Evolutionary conservation across 1,284 basidiomycete genomes (phyloP).

Genomic region (Sporisorium reilianum): DNA sequence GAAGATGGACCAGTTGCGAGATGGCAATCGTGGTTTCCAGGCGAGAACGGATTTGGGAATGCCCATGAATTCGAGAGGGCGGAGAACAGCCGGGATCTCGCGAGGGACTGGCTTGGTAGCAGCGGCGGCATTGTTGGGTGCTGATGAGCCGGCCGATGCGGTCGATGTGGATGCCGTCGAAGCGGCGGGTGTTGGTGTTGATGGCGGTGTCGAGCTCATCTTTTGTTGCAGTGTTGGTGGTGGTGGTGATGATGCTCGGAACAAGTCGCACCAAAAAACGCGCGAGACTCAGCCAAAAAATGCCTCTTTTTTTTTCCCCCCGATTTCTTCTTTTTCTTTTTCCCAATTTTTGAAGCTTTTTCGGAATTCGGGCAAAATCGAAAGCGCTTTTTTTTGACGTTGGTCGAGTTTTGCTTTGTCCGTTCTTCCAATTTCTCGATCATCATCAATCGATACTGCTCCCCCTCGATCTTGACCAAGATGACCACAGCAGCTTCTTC

Average conservation of each 20-base stretch:
- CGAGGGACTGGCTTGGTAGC: conserved; percentile 41
- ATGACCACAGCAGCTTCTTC: conserved; percentile 10
- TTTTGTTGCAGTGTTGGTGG: background rate
- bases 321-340: conserved; percentile 1
- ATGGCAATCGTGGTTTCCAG: conserved; percentile 77
- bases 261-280: conserved; percentile 3
- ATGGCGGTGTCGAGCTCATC: conserved; percentile 27
- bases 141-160: conserved; percentile 15
- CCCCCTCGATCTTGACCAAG: background rate
- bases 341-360: background rate
- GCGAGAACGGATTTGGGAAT: conserved; percentile 71
- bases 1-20: conserved; percentile 94
- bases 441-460: background rate
- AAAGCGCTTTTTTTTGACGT: background rate
- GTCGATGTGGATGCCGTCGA: conserved; percentile 15
- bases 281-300: too few relatives aligned
- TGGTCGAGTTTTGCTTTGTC: conserved; percentile 1
- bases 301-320: background rate
- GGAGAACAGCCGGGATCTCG: conserved; percentile 53
- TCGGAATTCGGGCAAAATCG: conserved; percentile 10
- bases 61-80: conserved; percentile 72
- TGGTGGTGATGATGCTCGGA: conserved; percentile 14
- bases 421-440: background rate
- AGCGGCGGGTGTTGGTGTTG: conserved; percentile 8
- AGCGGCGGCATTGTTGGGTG: conserved; percentile 12